A percentile compares a stretch with the other conserved stretches of the same genome.
Evolutionary conservation across 2,329 filamentous ascomycete species (phyloP).

Genomic region (Cladosporium cucumerinum): DNA sequence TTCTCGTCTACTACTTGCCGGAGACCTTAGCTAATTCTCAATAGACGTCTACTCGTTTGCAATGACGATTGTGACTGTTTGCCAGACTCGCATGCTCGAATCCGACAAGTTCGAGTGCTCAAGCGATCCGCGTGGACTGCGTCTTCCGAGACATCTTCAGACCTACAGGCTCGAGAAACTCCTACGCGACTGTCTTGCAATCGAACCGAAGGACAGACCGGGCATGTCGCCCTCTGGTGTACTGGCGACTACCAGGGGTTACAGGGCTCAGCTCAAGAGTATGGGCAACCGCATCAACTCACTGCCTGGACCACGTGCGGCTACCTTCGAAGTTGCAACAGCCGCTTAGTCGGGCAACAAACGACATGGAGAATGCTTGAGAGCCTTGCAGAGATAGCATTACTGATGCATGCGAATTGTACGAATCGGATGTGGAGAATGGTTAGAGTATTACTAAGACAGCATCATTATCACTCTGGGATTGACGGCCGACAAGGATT

Average conservation of each 20-base stretch:
- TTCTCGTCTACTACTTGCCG: not conserved
- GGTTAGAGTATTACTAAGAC: not conserved
- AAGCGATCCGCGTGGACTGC: not conserved
- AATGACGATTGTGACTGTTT: constrained; percentile 18
- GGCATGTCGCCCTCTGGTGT: not conserved
- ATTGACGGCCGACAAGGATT: not conserved
- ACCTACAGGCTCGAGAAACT: not conserved
- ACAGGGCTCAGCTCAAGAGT: not conserved
- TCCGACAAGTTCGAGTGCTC: not conserved
- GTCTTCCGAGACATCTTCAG: not conserved
- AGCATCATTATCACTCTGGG: not conserved
- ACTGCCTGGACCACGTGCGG: not conserved
- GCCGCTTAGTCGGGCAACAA: not conserved
- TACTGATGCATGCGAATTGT: not conserved
- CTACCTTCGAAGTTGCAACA: not conserved
- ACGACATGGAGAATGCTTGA: not conserved
- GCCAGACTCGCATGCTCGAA: not conserved
- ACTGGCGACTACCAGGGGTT: not conserved
- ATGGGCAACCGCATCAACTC: not conserved
- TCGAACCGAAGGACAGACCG: not conserved
- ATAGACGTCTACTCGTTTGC: constrained; percentile 28
- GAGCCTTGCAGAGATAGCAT: not conserved
- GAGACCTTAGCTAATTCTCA: not conserved
- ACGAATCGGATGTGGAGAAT: not conserved
- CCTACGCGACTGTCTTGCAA: not conserved